phyloP scores from a whole-genome alignment of 805 yeast genomes.

The Spathaspora passalidarum region DNA sequence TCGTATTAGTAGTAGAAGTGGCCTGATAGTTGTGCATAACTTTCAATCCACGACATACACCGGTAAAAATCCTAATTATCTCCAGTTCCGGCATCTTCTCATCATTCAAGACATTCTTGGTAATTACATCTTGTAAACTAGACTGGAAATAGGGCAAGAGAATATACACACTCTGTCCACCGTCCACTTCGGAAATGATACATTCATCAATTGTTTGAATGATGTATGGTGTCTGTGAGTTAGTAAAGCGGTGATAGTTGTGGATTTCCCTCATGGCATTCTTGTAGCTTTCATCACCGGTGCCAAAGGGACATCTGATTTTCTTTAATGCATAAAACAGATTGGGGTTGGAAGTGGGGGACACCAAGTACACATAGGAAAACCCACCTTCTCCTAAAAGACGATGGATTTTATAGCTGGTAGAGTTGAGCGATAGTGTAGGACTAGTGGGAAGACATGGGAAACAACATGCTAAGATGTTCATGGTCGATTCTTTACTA shows the following conservation, averaged over 20 bases:
- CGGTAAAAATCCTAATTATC: slow-evolving; percentile 59
- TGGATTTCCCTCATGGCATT: slow-evolving; percentile 76
- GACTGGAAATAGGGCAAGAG: slow-evolving; percentile 72
- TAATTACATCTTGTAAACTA: slow-evolving; percentile 79
- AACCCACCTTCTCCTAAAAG: slow-evolving; percentile 91
- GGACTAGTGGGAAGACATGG: slow-evolving; percentile 56
- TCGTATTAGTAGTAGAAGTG: slow-evolving; percentile 6
- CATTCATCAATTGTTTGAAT: slow-evolving; percentile 69
- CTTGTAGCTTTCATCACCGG: slow-evolving; percentile 57
- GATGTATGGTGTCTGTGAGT: slow-evolving; percentile 57
- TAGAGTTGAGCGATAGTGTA: slow-evolving; percentile 57
- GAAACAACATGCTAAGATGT: slow-evolving; percentile 23
- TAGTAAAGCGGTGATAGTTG: slow-evolving; percentile 63
- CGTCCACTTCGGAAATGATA: slow-evolving; percentile 71
- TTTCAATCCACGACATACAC: slow-evolving; percentile 70
- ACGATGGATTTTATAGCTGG: slow-evolving; percentile 58
- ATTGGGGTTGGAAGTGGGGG: slow-evolving; percentile 36
- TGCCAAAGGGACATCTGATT: slow-evolving; percentile 84
- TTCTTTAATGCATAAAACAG: slow-evolving; percentile 71
- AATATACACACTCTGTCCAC: slow-evolving; percentile 74
- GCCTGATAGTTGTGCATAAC: slow-evolving; percentile 65
- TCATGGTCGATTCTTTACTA: no score
- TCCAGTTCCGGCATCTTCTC: slow-evolving; percentile 57
- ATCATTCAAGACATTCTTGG: slow-evolving; percentile 56
- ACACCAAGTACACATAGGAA: slow-evolving; percentile 80